Conservation (phyloP, 129 eudicot species). For the Lactuca saligna region DNA sequence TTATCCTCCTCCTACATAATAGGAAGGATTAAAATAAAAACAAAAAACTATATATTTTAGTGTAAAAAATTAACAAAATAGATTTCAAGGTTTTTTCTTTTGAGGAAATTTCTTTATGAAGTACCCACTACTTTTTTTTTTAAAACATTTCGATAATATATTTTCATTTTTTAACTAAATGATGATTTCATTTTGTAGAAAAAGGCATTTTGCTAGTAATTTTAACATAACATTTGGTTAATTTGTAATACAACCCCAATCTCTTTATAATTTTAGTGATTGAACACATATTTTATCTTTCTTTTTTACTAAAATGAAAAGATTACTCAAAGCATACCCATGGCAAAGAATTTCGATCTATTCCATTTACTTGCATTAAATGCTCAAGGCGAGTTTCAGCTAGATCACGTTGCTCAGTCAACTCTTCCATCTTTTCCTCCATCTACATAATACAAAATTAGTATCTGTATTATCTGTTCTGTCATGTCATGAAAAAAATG, state of each 20-base stretch:
- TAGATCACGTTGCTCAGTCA: constrained; percentile 70
- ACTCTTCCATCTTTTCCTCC: constrained; percentile 64
- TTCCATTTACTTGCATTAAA: constrained; percentile 43
- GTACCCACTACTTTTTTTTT: too few relatives aligned
- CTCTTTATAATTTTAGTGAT: not conserved
- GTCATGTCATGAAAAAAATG: too few relatives aligned
- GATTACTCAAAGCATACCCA: constrained; percentile 31
- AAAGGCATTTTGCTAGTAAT: too few relatives aligned
- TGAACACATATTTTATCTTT: not conserved
- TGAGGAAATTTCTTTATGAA: too few relatives aligned
- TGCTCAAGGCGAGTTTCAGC: constrained; percentile 66
- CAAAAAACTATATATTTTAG: not conserved
- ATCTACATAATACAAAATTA: constrained; percentile 42
- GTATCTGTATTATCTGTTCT: too few relatives aligned
- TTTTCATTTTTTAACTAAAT: too few relatives aligned
- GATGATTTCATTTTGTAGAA: too few relatives aligned
- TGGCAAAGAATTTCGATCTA: constrained; percentile 35
- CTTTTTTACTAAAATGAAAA: not conserved
- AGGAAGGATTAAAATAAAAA: constrained; percentile 16
- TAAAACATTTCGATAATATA: too few relatives aligned
- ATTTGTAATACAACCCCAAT: too few relatives aligned
- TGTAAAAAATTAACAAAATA: too few relatives aligned
- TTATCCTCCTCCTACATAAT: constrained; percentile 33
- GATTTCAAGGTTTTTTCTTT: too few relatives aligned
- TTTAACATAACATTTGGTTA: too few relatives aligned